Base-by-base conservation (phyloP, 352 stramenopile species). In the Globisporangium rhizosaccharum region DNA sequence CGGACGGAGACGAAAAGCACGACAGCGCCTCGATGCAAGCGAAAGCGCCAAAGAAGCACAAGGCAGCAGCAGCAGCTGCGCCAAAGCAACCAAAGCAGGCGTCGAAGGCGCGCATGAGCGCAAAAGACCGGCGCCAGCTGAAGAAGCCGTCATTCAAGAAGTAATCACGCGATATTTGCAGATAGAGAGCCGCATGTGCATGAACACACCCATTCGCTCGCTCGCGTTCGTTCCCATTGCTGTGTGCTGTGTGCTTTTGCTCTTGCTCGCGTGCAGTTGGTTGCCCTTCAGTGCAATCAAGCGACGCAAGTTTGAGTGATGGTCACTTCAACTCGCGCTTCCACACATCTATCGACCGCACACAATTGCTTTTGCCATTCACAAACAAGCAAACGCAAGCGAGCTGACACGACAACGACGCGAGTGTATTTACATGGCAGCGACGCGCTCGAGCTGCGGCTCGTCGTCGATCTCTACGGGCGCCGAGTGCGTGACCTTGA, bases 401-500 rank as follows among this genome's bases (percentile, higher is more conserved):
- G n/a, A n/a, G n/a, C n/a, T n/a, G n/a, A 44, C 39, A 44, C 39
- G 39, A 44, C 39, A 44, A 14, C 11, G 11, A 44, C 39, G 39
- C 10, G 15, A 11, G 39, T 44, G 39, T 44, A 44, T 63, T 62
- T 68, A 72, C 61, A 73, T 62, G n/a, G 54, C 64, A 70, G 45
- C 66, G 53, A 73, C 61, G 15, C 57, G 60, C 59, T 68, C 65
- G 5, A 48, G n/a, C 44, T 48, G 17, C n/a, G 44, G 44, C n/a
- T 48, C 44, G 44, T 48, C 17, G 17, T 48, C 44, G 44, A 48
- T 18, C 15, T 26, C 61, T 15, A 44, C 51, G 14, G 75, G 68
- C 39, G 65, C 71, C 58, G 82, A 90, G 67, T 87, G 81, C 58
- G 71, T 90, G 45, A 91, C 73, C 67, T 93, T 85, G 64, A 90